Base-by-base conservation (phyloP, 352 stramenopile species). In the Phytophthora fragariaefolia region DNA sequence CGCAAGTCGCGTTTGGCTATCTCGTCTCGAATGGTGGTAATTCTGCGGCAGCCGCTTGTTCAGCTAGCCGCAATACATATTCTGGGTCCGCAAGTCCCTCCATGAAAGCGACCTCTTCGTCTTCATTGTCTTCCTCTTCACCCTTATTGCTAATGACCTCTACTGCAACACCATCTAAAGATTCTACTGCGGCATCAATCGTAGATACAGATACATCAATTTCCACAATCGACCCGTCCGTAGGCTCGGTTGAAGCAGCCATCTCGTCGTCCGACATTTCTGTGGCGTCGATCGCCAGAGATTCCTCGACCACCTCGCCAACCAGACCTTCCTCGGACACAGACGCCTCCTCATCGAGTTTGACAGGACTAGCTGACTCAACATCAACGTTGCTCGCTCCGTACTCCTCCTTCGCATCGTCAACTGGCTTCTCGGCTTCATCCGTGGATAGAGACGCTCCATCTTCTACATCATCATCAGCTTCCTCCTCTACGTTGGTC, bases 91-190 rank as follows among this genome's bases (percentile, higher is more conserved):
- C 67, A 9, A 73, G 52, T 9, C 77, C 67, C 49, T 72, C 63
- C 71, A 77, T 79, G 45, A 74, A 77, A 8, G 71, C 45, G 8
- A 75, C 68, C 34, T 79, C 67, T 53, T 69, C 58, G 5, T 73
- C 55, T 23, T 63, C 56, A 42, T 42, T 23, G 17, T 58, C 42
- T 26, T 27, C 23, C 27, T 38, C 28, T 12, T 17, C 30, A 17
- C 7, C 15, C 0, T 20, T 15, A 20, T 42, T 15, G 18, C 15
- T 38, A 12, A 3, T 22, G 1, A 45, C 17, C 36, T 45, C 36
- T 8, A 6, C 17, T 22, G 15, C 17, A 47, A 47, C 15, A 24
- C 40, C 12, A 45, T 36, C 22, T 3, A 23, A 2, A 53, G 6
- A 7, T 7, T 66, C 17, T 38, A 42, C 46, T 23, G 27, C 24